Evolutionary conservation across 164 flowering plant species (phyloP), one percentile per base, ranked within the genome.

Genomic region (Umbilicus rupestris): DNA sequence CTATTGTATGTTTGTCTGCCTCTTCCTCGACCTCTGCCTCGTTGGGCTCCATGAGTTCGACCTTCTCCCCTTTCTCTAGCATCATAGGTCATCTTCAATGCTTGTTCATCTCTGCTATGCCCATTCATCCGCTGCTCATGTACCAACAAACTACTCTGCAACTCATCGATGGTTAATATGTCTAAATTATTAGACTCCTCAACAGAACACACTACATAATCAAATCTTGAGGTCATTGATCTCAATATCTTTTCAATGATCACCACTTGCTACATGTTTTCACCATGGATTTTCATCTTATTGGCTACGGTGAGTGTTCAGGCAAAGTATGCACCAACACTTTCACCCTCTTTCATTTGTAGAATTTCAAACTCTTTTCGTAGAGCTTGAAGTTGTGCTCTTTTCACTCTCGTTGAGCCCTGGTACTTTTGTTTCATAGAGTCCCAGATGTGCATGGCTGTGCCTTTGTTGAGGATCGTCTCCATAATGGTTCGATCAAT

Each of bases 21-120:
- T 64, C 66, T 12, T 39, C 66, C 44, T 39, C 66, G 41, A 14
- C 66, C 66, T 17, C 47, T 17, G 11, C 66, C 66, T 64, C 28
- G 11, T 8, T 46, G 10, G 26, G 47, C 20, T 10, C n/a, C n/a
- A n/a, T n/a, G n/a, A n/a, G n/a, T n/a, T n/a, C n/a, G 5, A 42
- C 9, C 46, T 14, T 22, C 20, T 22, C 26, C 26, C 46, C 39
- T 0, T 39, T 24, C 6, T 39, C 17, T 22, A 24, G n/a, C 24
- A 39, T 64, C 24, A 14, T 15, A 19, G 5, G 42, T 19, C 15
- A 26, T 46, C 28, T 64, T 64, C 22, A 64, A 10, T 22, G 30
- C 49, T 5, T 64, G 47, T 10, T 64, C 66, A 2, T 64, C 66
- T 15, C 24, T 22, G 4, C 49, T 22, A 24, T 64, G n/a, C n/a